A percentile compares a stretch with the other conserved stretches of the same genome.
Evolutionary conservation across 2,329 filamentous ascomycete species (phyloP).

Genomic region (Trichophyton rubrum): DNA sequence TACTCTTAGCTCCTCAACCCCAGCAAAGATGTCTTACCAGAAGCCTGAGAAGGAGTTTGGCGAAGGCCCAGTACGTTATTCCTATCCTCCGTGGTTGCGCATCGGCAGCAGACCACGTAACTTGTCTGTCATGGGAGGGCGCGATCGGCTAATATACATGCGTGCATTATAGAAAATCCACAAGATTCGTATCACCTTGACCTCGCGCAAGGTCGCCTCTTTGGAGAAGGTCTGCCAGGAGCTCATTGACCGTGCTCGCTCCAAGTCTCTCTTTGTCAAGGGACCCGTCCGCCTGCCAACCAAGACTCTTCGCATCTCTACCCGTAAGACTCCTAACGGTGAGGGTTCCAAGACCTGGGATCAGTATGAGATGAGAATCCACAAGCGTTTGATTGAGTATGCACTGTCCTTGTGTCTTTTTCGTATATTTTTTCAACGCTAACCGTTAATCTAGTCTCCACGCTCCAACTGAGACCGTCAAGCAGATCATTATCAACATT

Average conservation of each 20-base stretch:
- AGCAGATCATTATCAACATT: slow-evolving; percentile 44
- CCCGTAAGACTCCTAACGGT: slow-evolving; percentile 98
- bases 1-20: neutral
- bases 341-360: slow-evolving; percentile 99
- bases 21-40: slow-evolving; percentile 74
- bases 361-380: slow-evolving; percentile 96
- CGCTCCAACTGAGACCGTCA: slow-evolving; percentile 74
- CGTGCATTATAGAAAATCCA: slow-evolving; percentile 59
- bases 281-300: slow-evolving; percentile 94
- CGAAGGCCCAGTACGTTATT: slow-evolving; percentile 62
- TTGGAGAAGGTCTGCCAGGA: slow-evolving; percentile 98
- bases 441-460: slow-evolving; percentile 50
- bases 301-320: slow-evolving; percentile 93
- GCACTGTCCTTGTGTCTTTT: slow-evolving; percentile 23
- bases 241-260: slow-evolving; percentile 96
- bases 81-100: neutral
- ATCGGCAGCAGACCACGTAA: neutral
- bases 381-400: slow-evolving; percentile 94
- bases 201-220: slow-evolving; percentile 82
- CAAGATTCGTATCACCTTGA: slow-evolving; percentile 97
- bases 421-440: neutral
- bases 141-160: neutral
- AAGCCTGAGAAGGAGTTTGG: slow-evolving; percentile 90
- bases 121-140: neutral
- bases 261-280: slow-evolving; percentile 97